These are phyloP conservation scores for Candida ascalaphidarum DNA, from an alignment of 805 yeast genomes.

Conservation along the genomic window DNA sequence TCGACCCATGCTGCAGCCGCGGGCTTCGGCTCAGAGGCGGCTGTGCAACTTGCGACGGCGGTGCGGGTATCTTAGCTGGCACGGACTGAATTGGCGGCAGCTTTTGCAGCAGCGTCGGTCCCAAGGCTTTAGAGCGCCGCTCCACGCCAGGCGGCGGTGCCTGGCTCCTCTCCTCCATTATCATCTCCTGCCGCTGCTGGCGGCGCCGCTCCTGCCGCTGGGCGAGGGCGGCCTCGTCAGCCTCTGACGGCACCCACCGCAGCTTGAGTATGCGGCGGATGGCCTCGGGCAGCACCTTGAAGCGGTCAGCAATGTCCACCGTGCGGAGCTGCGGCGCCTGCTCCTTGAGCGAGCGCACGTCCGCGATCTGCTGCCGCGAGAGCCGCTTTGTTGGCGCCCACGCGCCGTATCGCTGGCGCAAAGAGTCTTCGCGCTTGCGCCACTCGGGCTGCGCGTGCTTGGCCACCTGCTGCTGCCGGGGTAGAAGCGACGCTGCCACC, in stretches of 20 bases:
- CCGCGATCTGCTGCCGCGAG: constrained; percentile 61
- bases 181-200: constrained; percentile 5
- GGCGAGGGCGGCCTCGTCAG: constrained; percentile 38
- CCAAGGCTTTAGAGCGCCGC: constrained; percentile 1
- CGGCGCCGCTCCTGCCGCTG: constrained; percentile 41
- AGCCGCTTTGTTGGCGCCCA: constrained; percentile 67
- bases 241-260: constrained; percentile 60
- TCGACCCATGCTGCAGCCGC: too few relatives aligned
- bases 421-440: constrained; percentile 59
- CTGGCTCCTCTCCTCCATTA: constrained; percentile 5
- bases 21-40: too few relatives aligned
- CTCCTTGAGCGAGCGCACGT: constrained; percentile 47
- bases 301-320: constrained; percentile 51
- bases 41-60: too few relatives aligned
- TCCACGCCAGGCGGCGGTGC: constrained; percentile 5
- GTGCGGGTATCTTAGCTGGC: too few relatives aligned
- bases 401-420: constrained; percentile 51
- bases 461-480: constrained; percentile 12
- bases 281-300: constrained; percentile 72
- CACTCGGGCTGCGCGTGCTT: constrained; percentile 50
- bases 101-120: neutral
- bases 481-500: too few relatives aligned
- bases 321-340: constrained; percentile 55
- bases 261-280: constrained; percentile 72
- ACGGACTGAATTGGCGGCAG: neutral